phyloP scores from a whole-genome alignment of 2,329 filamentous ascomycete species.

The Ilyonectria destructans region DNA sequence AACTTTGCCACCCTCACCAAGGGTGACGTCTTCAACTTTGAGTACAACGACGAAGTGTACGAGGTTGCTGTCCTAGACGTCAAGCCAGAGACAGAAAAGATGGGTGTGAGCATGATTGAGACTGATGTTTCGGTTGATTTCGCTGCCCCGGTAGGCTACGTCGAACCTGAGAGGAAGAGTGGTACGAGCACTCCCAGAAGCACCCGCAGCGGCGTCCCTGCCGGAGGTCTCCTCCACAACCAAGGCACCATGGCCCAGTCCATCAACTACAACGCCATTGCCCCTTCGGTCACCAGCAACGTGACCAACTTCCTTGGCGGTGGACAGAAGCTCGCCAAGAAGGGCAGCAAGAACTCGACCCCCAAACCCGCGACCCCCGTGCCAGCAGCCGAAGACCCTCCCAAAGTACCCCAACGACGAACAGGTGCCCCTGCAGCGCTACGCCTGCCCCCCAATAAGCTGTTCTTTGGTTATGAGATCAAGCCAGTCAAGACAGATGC shows the following conservation, averaged over 20 bases:
- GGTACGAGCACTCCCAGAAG: slow-evolving; percentile 92
- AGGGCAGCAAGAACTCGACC: slow-evolving; percentile 75
- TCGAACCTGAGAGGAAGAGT: slow-evolving; percentile 84
- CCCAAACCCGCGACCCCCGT: slow-evolving; percentile 84
- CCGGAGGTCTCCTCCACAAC: slow-evolving; percentile 83
- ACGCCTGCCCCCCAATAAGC: slow-evolving; percentile 86
- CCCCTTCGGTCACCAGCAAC: slow-evolving; percentile 80
- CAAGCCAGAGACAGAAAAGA: slow-evolving; percentile 86
- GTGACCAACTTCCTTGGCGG: slow-evolving; percentile 85
- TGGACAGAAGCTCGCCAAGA: slow-evolving; percentile 91
- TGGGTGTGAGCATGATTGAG: slow-evolving; percentile 94
- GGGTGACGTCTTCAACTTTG: slow-evolving; percentile 95
- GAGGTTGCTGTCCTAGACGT: slow-evolving; percentile 95
- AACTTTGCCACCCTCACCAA: slow-evolving; percentile 96
- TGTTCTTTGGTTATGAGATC: slow-evolving; percentile 97
- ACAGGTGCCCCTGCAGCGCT: slow-evolving; percentile 90
- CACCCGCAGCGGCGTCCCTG: slow-evolving; percentile 73
- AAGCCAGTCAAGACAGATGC: slow-evolving; percentile 88
- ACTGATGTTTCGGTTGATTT: slow-evolving; percentile 98
- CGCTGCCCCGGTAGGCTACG: slow-evolving; percentile 92
- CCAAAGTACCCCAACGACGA: slow-evolving; percentile 58
- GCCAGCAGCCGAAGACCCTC: slow-evolving; percentile 51
- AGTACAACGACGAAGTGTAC: slow-evolving; percentile 95
- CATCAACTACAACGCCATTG: slow-evolving; percentile 97
- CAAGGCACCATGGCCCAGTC: slow-evolving; percentile 96